Base-by-base conservation (phyloP, 1,139 yeast species). In the Arxiozyma heterogenica region DNA sequence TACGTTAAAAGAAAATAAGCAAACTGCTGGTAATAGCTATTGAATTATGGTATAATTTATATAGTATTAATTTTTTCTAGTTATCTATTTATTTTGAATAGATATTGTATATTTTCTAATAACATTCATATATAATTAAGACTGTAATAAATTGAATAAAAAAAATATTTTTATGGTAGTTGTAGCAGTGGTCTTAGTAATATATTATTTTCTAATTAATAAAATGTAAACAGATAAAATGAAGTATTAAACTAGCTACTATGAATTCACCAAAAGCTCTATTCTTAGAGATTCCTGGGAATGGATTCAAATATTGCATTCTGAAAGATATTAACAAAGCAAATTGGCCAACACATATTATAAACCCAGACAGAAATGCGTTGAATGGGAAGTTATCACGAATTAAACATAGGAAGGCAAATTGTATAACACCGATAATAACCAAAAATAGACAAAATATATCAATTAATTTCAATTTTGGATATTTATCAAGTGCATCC, bases 331-430 rank as follows among this genome's bases (percentile, higher is more conserved):
- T 86, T 18, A 95, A 80, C 59, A 93, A 78, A 42, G 93, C 98
- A 68, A 94, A 93, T 71, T 94, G 98, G 18, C 96, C 98, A 55
- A 93, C 97, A 56, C 98, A 88, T 44, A 90, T 76, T 56, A 86
- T 81, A 67, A 93, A 93, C 0, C 98, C 98, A 30, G 96, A 94
- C 57, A 93, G 77, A 67, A 93, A 93, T 39, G 97, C 98, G 72
- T 93, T 93, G 78, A 94, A 93, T 22, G 99, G 99, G 77, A 85
- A 94, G 63, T 82, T 88, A 38, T 67, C 70, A 51, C 98, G 96
- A 53, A 90, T 81, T 18, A 90, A 59, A 44, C 85, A 60, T 57
- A 87, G 88, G 68, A 90, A 90, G 5, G 77, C 71, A 67, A 90
- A 88, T 71, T 93, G 98, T 49, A 87, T 71, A 1, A 80, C 73